These are phyloP conservation scores for Rutidosis leptorrhynchoides DNA, from an alignment of 129 eudicot species.

Conservation along the genomic window DNA sequence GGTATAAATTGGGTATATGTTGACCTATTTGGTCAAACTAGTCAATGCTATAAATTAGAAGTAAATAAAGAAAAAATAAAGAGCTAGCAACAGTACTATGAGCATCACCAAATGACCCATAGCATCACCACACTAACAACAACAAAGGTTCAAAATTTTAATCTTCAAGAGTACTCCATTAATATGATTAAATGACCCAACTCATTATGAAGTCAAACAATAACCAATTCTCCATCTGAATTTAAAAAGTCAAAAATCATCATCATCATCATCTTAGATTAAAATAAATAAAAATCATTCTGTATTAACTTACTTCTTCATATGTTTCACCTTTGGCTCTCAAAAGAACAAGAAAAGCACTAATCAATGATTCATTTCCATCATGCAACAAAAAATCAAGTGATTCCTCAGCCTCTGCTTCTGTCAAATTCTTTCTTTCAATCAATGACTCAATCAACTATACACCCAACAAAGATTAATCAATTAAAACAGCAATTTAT, in stretches of 20 bases:
- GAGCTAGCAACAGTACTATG: neutral
- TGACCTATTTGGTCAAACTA: conserved; percentile 21
- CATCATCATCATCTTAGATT: neutral
- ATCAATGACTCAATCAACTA: conserved; percentile 66
- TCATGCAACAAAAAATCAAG: conserved; percentile 52
- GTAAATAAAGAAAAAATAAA: too few species aligned
- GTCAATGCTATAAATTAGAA: neutral
- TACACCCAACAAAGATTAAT: conserved; percentile 6
- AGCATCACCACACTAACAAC: neutral
- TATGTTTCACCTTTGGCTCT: conserved; percentile 79
- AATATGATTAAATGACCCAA: too few species aligned
- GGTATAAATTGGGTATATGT: neutral
- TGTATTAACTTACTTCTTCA: conserved; percentile 68
- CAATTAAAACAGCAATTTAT: neutral
- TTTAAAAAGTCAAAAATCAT: conserved; percentile 14
- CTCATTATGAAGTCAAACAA: neutral
- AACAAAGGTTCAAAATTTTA: too few species aligned
- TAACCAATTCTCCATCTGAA: neutral
- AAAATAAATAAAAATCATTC: neutral
- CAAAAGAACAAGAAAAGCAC: conserved; percentile 70
- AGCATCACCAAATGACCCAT: too few species aligned
- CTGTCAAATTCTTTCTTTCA: conserved; percentile 49
- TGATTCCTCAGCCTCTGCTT: conserved; percentile 55
- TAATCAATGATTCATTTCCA: conserved; percentile 56
- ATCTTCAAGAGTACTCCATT: too few species aligned